Evolutionary conservation across 139 green algal genomes (phyloP).

Genomic region (Haematococcus lacustris): DNA sequence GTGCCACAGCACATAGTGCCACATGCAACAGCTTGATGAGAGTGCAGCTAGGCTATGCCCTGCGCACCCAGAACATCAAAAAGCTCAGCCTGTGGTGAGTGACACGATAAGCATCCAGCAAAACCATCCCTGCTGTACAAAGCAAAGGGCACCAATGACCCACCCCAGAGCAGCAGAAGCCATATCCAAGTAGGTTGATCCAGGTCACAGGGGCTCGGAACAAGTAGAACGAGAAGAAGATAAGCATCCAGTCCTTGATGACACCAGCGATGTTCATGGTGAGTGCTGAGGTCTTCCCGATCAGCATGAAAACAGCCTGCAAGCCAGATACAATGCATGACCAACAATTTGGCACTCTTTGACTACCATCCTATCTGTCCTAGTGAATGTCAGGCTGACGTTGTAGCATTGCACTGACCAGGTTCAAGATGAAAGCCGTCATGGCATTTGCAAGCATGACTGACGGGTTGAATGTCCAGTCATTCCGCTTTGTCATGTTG

Average conservation of each 20-base stretch:
- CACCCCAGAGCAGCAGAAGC: constrained; percentile 60
- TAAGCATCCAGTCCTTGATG: constrained; percentile 98
- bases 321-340: neutral
- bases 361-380: no score
- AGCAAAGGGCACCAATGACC: constrained; percentile 2
- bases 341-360: neutral
- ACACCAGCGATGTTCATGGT: constrained; percentile 97
- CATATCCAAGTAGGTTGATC: constrained; percentile 75
- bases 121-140: no score
- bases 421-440: constrained; percentile 74
- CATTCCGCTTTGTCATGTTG: constrained; percentile 19
- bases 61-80: no score
- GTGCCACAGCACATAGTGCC: no score
- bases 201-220: constrained; percentile 81
- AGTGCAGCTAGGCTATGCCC: no score
- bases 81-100: no score
- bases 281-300: constrained; percentile 89
- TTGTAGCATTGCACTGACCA: no score
- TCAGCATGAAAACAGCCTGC: constrained; percentile 84
- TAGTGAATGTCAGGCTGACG: no score
- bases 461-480: constrained; percentile 53
- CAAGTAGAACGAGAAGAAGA: constrained; percentile 81
- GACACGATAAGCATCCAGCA: no score
- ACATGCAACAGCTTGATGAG: no score
- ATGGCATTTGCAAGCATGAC: constrained; percentile 84